These are phyloP conservation scores for Mucuna pruriens DNA, from an alignment of 306 rosid genomes.

Conservation along the genomic window DNA sequence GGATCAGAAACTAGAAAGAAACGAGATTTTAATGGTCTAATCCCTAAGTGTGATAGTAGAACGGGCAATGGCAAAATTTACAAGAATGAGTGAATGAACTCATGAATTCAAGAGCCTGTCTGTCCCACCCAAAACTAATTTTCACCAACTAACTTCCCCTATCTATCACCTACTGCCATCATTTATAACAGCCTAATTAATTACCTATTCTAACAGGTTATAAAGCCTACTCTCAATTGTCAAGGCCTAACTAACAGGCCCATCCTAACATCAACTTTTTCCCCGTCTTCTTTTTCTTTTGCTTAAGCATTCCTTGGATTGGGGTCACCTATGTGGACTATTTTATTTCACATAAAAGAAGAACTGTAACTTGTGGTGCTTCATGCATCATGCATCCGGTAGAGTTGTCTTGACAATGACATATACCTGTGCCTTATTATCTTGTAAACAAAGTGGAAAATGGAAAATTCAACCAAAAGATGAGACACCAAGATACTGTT, in stretches of 20 bases:
- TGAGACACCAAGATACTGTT: neutral
- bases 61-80: neutral
- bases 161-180: neutral
- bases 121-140: neutral
- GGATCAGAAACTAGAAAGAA: neutral
- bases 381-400: neutral
- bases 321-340: neutral
- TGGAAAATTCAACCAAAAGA: neutral
- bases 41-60: neutral
- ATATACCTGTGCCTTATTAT: neutral
- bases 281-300: neutral
- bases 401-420: neutral
- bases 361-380: conserved; percentile 5
- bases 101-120: neutral
- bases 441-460: conserved; percentile 10
- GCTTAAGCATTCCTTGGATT: neutral
- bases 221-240: neutral
- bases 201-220: neutral
- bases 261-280: neutral
- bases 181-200: neutral
- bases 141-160: neutral
- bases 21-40: neutral
- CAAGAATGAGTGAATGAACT: neutral
- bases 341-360: neutral
- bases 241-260: neutral